Evolutionary conservation across 2,329 filamentous ascomycete genomes (phyloP), one percentile per base, ranked within the genome.

Genomic region (Pleoardoris graminearum): DNA sequence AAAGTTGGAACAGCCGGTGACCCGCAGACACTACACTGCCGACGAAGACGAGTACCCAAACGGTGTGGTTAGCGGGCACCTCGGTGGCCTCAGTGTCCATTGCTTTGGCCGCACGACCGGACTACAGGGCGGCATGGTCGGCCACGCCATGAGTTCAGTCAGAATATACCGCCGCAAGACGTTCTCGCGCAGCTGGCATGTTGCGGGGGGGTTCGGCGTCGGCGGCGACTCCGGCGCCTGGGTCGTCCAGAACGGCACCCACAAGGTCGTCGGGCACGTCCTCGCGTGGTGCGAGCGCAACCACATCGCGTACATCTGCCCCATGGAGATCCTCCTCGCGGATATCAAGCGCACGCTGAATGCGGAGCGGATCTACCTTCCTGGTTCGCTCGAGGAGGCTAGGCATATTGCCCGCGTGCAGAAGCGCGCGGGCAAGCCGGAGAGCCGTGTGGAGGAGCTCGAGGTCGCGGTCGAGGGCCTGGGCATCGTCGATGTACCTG

Each of bases 161-260:
- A 95, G 94, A 72, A 87, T 97, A 36, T 89, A 90, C 65, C 92
- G 91, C 0, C 89, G 93, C 14, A 81, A 83, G 38, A 91, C 89
- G 5, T 91, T 92, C 37, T 91, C 88, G 14, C 86, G 90, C 49
- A 89, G 80, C 66, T 87, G 85, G 78, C 80, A 80, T 50, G 83
- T 87, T 27, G 77, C 80, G 21, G 83, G 84, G 30, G 80, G 80
- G 32, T 85, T 85, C 62, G 82, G 82, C 60, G 85, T 94, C 11
- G 92, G 92, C 2, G 93, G 93, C 16, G 93, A 97, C 70, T 93
- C 88, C 6, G 93, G 93, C 3, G 93, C 93, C 0, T 97, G 93
- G 93, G 85, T 97, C 3, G 85, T 97, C 14, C 89, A 93, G 62
- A 87, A 89, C 51, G 81, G 82, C 5, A 80, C 86, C n/a, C 91